Evolutionary conservation across 805 yeast genomes (phyloP).

Genomic region (Metschnikowia cubensis): DNA sequence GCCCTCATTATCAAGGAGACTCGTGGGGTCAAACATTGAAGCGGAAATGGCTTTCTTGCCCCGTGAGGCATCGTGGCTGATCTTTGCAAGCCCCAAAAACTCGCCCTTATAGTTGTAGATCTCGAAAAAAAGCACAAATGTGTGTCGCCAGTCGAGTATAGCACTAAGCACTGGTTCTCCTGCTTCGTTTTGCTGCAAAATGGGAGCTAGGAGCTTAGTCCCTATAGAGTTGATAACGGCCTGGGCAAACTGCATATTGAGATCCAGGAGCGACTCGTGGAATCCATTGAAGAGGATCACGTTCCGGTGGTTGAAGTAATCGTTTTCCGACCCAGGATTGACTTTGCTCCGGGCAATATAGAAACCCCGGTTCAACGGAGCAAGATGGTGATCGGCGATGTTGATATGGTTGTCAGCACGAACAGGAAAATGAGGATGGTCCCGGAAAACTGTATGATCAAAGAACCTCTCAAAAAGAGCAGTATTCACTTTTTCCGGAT

Average conservation of each 20-base stretch:
- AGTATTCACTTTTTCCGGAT: too few species aligned
- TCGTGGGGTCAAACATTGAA: slow-evolving; percentile 29
- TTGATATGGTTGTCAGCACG: slow-evolving; percentile 24
- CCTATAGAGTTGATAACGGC: slow-evolving; percentile 23
- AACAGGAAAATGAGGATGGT: slow-evolving; percentile 23
- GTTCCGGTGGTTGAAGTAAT: slow-evolving; percentile 22
- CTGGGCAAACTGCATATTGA: slow-evolving; percentile 20
- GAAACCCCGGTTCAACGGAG: slow-evolving; percentile 32
- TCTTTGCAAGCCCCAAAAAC: slow-evolving; percentile 23
- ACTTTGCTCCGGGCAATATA: slow-evolving; percentile 19
- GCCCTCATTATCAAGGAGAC: slow-evolving; percentile 30
- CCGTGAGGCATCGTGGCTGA: slow-evolving; percentile 23
- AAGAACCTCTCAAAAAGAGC: slow-evolving; percentile 3
- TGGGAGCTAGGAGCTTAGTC: slow-evolving; percentile 26
- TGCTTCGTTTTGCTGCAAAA: neutral
- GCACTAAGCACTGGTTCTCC: neutral
- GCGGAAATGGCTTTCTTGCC: slow-evolving; percentile 16
- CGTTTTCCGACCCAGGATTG: slow-evolving; percentile 10
- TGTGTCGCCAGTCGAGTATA: slow-evolving; percentile 10
- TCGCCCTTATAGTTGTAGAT: slow-evolving; percentile 32
- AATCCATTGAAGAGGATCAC: slow-evolving; percentile 23
- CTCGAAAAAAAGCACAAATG: slow-evolving; percentile 35
- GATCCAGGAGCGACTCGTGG: slow-evolving; percentile 11
- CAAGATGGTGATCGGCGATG: slow-evolving; percentile 23
- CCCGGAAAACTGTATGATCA: slow-evolving; percentile 6